Conservation (phyloP, 257 asterid genomes). For the Solanum pinnatisectum region DNA sequence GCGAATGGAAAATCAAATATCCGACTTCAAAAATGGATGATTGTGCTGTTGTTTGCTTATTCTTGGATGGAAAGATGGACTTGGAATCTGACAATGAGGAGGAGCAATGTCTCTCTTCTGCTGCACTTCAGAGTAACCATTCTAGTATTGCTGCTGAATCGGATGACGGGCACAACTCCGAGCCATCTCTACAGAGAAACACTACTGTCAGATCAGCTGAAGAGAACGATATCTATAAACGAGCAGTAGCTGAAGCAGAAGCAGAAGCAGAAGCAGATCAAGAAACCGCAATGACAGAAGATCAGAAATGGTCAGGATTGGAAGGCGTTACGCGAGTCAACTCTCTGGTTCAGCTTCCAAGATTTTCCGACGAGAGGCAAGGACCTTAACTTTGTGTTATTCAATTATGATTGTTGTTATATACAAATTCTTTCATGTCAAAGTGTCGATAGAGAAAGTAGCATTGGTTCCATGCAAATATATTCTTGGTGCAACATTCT, state of each 20-base stretch:
- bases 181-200: constrained; percentile 75
- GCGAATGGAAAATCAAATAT: constrained; percentile 83
- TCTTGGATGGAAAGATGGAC: constrained; percentile 83
- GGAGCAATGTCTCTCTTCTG: constrained; percentile 69
- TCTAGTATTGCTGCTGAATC: constrained; percentile 62
- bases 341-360: constrained; percentile 91
- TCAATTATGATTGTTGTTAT: background rate
- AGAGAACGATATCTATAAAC: constrained; percentile 24
- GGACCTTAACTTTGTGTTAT: constrained; percentile 32
- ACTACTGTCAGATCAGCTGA: constrained; percentile 52
- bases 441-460: background rate
- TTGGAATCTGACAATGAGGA: constrained; percentile 79
- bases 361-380: constrained; percentile 70
- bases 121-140: constrained; percentile 57
- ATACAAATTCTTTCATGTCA: background rate
- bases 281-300: background rate
- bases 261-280: background rate
- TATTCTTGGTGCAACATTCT: background rate
- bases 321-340: constrained; percentile 95
- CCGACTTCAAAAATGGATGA: constrained; percentile 97
- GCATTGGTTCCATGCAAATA: background rate
- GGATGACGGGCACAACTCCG: constrained; percentile 61
- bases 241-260: background rate
- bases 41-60: constrained; percentile 91
- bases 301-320: constrained; percentile 72